A percentile compares a stretch with the other conserved stretches of the same genome.
These are phyloP conservation scores for Zizania latifolia DNA, from an alignment of 176 grass and related monocot species.

Conservation along the genomic window DNA sequence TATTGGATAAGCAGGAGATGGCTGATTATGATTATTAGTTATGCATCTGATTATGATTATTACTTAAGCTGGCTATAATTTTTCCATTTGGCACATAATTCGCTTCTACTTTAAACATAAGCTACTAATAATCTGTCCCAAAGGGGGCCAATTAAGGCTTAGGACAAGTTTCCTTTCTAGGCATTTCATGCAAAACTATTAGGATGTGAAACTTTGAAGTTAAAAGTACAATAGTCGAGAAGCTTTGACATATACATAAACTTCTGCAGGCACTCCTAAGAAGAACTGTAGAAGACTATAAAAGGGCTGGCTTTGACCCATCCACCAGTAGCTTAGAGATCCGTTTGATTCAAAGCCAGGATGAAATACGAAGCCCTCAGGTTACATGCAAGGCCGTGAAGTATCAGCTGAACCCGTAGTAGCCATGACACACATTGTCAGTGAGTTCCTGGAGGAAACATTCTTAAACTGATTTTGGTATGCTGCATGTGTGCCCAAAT, in stretches of 20 bases:
- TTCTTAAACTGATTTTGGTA: neutral
- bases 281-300: conserved; percentile 75
- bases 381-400: conserved; percentile 66
- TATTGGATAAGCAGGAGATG: too few relatives aligned
- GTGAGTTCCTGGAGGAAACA: neutral
- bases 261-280: conserved; percentile 66
- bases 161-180: neutral
- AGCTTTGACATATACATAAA: neutral
- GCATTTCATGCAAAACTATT: neutral
- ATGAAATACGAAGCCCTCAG: conserved; percentile 60
- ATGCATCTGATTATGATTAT: too few relatives aligned
- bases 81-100: too few relatives aligned
- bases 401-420: conserved; percentile 47
- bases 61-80: too few relatives aligned
- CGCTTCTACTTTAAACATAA: too few relatives aligned
- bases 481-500: neutral
- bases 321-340: conserved; percentile 90
- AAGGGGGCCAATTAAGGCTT: too few relatives aligned
- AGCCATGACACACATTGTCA: neutral
- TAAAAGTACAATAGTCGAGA: neutral
- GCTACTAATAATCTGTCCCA: too few relatives aligned
- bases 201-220: neutral
- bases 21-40: too few relatives aligned
- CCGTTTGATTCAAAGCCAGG: conserved; percentile 85
- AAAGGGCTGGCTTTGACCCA: conserved; percentile 72